A percentile compares a stretch with the other conserved stretches of the same genome.
phyloP scores from a whole-genome alignment of 345 rosid species.

The Excoecaria cochinchinensis region DNA sequence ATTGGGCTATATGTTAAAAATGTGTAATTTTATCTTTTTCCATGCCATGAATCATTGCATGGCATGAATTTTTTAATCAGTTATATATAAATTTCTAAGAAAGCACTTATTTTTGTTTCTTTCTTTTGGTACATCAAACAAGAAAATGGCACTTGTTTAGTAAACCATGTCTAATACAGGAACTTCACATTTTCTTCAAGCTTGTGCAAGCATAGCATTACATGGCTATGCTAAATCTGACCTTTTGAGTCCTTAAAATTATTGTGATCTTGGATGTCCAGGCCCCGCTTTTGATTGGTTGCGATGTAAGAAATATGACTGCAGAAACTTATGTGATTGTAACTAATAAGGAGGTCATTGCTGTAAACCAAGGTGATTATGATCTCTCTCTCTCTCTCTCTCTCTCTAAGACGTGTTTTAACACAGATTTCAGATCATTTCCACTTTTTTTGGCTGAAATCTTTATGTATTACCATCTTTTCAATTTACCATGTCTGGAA shows the following conservation, averaged over 20 bases:
- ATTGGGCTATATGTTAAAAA: conserved; percentile 7
- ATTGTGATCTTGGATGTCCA: conserved; percentile 32
- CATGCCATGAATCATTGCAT: neutral
- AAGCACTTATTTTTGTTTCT: too few relatives aligned
- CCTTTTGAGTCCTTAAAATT: neutral
- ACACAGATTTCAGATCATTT: neutral
- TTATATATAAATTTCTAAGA: neutral
- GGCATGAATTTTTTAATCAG: neutral
- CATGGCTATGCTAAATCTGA: neutral
- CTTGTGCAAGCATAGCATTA: neutral
- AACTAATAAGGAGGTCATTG: conserved; percentile 83
- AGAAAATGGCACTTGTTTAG: neutral
- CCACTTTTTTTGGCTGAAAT: conserved; percentile 8
- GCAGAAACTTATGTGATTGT: conserved; percentile 73
- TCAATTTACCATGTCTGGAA: neutral
- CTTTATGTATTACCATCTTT: neutral
- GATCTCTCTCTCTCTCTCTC: neutral
- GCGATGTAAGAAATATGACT: conserved; percentile 86
- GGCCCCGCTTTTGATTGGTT: conserved; percentile 96
- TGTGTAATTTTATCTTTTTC: neutral
- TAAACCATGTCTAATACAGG: neutral
- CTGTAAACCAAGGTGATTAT: conserved; percentile 83
- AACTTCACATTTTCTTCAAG: conserved; percentile 4
- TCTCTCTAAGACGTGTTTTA: neutral
- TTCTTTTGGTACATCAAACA: too few relatives aligned